Percentiles rank a stretch among this genome's conserved stretches.
Conservation (phyloP, 352 stramenopile species). For the Phytophthora sansomeana region DNA sequence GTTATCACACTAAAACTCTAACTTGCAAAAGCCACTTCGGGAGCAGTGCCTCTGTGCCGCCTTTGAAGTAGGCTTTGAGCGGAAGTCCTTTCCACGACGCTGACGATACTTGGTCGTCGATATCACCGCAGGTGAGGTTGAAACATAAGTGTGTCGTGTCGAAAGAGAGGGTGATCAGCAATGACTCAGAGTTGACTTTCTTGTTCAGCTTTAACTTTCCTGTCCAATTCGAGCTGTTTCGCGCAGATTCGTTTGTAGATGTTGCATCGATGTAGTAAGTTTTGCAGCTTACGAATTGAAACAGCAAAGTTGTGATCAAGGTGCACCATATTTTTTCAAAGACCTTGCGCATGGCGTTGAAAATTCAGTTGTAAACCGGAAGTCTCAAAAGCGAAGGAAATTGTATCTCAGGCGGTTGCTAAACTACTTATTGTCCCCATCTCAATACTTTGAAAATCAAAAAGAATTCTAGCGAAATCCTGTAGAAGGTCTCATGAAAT, state of each 20-base stretch:
- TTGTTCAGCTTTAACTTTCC: slow-evolving; percentile 17
- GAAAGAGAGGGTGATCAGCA: slow-evolving; percentile 14
- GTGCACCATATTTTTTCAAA: neutral
- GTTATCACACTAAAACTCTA: neutral
- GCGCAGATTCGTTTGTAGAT: neutral
- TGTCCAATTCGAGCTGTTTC: neutral
- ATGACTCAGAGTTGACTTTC: slow-evolving; percentile 2
- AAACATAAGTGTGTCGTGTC: slow-evolving; percentile 17
- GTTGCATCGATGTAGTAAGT: slow-evolving; percentile 1
- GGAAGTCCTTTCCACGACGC: slow-evolving; percentile 20
- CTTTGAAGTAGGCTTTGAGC: neutral
- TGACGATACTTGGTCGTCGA: slow-evolving; percentile 21
- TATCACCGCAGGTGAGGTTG: slow-evolving; percentile 16
- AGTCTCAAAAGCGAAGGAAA: too few species aligned
- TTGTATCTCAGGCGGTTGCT: too few species aligned
- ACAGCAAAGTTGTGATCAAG: neutral
- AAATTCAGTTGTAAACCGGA: neutral
- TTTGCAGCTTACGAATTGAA: neutral
- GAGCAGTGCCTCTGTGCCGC: neutral
- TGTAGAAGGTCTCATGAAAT: too few species aligned
- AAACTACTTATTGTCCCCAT: too few species aligned
- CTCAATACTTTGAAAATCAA: too few species aligned
- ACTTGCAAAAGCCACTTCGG: neutral
- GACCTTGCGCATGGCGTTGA: neutral
- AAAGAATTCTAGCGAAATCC: too few species aligned